Conservation (phyloP, 306 rosid genomes). For the Cicer arietinum region DNA sequence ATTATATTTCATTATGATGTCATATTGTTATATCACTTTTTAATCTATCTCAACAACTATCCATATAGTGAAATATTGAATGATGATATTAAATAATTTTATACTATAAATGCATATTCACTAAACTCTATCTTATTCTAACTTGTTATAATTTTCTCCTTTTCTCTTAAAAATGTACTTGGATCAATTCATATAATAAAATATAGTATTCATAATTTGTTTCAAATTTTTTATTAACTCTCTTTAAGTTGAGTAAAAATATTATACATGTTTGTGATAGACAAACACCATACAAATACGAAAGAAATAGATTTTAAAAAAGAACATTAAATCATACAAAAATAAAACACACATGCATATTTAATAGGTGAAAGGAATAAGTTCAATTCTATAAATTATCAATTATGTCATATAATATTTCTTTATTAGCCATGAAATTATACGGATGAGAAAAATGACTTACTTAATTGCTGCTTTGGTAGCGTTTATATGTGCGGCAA, state of each 20-base stretch:
- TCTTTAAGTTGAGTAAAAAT: background rate
- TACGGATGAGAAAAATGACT: no score
- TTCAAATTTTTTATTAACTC: background rate
- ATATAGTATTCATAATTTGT: background rate
- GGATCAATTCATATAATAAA: background rate
- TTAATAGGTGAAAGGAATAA: background rate
- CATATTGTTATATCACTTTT: background rate
- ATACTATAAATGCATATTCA: background rate
- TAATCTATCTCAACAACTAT: background rate
- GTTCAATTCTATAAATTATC: background rate
- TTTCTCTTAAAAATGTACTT: background rate
- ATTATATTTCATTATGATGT: background rate
- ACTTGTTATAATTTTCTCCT: background rate
- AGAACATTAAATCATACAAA: background rate
- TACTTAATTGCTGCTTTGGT: no score
- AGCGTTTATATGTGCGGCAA: no score
- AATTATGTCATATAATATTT: background rate
- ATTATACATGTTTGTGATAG: background rate
- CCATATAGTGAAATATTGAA: background rate
- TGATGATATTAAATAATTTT: background rate
- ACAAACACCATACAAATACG: background rate
- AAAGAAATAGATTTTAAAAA: background rate
- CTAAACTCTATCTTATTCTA: background rate
- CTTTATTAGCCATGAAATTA: background rate
- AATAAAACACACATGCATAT: background rate